Base-by-base conservation (phyloP, 345 rosid species). In the Euclidium syriacum region DNA sequence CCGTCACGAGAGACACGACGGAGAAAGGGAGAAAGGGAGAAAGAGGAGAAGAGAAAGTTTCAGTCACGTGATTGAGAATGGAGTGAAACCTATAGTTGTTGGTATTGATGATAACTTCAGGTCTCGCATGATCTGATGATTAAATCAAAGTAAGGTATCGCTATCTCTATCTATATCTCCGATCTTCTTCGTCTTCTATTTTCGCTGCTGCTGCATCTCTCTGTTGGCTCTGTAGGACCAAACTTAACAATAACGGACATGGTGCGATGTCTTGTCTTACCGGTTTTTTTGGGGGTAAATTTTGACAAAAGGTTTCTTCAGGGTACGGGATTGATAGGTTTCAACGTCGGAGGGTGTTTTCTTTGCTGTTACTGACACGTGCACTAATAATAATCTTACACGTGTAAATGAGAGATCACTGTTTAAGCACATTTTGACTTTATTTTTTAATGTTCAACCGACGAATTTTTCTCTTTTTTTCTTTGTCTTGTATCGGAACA, bases 231-330 rank as follows among this genome's bases (percentile, higher is more conserved):
- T 79, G 92, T 83, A 43, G 80, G 61, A 58, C 81, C 52, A 80
- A 81, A 82, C 85, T 79, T 29, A 58, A 50, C 56, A 49, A 55
- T 65, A 62, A 65, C 71, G 51, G 72, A 36, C 72, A 35, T 49
- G 67, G 44, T 62, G 54, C 32, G 41, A 41, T 62, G 81, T 71
- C 74, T 62, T 72, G 39, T 73, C 84, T 76, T 54, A 80, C 98
- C 87, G 82, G 83, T 88, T 78, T 65, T 58, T 57, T 29, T 30
- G n/a, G n/a, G n/a, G n/a, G n/a, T n/a, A n/a, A n/a, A n/a, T 16
- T 30, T 32, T 24, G 16, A 7, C 3, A 24, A 42, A 54, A 33
- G 54, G 48, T 44, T 67, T 68, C 27, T 52, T 59, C 51, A 58
- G 15, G 27, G 4, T 49, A 44, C 54, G 56, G 56, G 56, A 35